Conservation (phyloP, 257 asterid species). For the Gentiana dahurica region DNA sequence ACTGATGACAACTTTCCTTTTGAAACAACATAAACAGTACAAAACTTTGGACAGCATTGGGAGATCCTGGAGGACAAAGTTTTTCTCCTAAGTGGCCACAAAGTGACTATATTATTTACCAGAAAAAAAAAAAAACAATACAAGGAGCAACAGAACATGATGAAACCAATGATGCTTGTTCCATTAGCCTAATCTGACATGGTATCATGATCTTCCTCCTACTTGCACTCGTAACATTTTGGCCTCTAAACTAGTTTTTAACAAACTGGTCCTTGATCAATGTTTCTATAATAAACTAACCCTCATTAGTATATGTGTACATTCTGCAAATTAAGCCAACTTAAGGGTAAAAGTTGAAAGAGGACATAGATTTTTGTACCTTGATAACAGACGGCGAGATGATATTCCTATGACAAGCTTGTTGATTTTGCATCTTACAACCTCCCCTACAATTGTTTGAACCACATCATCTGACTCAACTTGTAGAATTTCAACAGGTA, state of each 20-base stretch:
- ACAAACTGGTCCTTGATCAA: too few relatives aligned
- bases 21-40: conserved; percentile 69
- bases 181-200: neutral
- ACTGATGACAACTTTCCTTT: conserved; percentile 66
- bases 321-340: too few relatives aligned
- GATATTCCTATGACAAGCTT: conserved; percentile 77
- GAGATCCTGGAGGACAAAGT: conserved; percentile 59
- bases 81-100: conserved; percentile 31
- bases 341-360: too few relatives aligned
- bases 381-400: conserved; percentile 56
- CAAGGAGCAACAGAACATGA: neutral
- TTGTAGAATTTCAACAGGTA: conserved; percentile 53
- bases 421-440: conserved; percentile 26
- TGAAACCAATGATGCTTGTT: too few relatives aligned
- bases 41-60: conserved; percentile 40
- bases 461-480: conserved; percentile 71
- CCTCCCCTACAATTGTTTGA: conserved; percentile 36
- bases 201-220: neutral
- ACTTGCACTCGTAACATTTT: neutral
- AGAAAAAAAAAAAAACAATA: neutral
- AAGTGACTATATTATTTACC: neutral
- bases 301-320: too few relatives aligned
- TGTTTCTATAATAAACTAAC: too few relatives aligned
- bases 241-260: too few relatives aligned
- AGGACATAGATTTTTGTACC: conserved; percentile 23